phyloP scores from a whole-genome alignment of 208 protist species.

The Pavlovales sp. region DNA sequence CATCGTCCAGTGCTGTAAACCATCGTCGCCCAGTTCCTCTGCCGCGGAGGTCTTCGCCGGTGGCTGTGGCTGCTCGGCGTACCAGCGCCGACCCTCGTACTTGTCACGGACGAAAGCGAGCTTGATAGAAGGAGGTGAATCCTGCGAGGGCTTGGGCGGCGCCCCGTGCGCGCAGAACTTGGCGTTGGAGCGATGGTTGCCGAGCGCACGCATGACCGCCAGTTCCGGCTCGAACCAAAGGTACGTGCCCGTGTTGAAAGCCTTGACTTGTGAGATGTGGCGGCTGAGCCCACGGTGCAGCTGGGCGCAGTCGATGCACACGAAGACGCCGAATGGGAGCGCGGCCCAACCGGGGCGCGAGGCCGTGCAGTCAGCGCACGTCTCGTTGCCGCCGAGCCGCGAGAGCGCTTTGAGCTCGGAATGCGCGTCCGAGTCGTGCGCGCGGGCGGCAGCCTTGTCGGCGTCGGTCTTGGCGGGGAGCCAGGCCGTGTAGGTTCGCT shows the following conservation, averaged over 20 bases:
- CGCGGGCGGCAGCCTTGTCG: background rate
- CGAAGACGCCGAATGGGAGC: slow-evolving; percentile 18
- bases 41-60: no score
- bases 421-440: background rate
- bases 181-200: background rate
- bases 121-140: background rate
- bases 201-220: background rate
- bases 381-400: background rate
- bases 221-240: slow-evolving; percentile 13
- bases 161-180: background rate
- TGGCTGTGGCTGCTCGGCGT: no score
- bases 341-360: background rate
- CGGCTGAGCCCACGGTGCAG: slow-evolving; percentile 2
- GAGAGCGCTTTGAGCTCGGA: background rate
- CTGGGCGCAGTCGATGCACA: slow-evolving; percentile 41
- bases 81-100: background rate
- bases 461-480: background rate
- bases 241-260: slow-evolving; percentile 36
- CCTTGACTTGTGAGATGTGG: slow-evolving; percentile 29
- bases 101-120: background rate
- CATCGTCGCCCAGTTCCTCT: no score
- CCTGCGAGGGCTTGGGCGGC: background rate
- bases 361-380: slow-evolving; percentile 25
- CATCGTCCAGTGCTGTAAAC: no score
- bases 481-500: background rate